Conservation (phyloP, 352 stramenopile species). For the Globisporangium orthogonon region DNA sequence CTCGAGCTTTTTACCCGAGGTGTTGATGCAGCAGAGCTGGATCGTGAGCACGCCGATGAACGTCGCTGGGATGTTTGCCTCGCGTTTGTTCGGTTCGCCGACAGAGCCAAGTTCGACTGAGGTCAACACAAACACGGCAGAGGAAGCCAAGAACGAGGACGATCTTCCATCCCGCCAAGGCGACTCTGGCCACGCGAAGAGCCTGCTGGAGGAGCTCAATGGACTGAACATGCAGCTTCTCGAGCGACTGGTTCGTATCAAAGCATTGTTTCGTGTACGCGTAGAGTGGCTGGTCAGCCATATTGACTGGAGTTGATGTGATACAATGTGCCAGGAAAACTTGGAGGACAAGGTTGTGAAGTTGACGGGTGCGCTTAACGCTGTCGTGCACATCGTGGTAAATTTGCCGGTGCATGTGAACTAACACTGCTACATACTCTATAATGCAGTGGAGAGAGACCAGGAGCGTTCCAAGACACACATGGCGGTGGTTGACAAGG, state of each 20-base stretch:
- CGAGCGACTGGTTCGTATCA: slow-evolving; percentile 50
- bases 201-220: slow-evolving; percentile 77
- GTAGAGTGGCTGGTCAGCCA: neutral
- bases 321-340: slow-evolving; percentile 32
- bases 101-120: slow-evolving; percentile 5
- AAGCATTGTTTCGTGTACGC: neutral
- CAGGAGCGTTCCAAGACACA: slow-evolving; percentile 66
- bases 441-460: slow-evolving; percentile 49
- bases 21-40: slow-evolving; percentile 53
- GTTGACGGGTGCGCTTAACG: slow-evolving; percentile 31
- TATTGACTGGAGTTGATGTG: neutral
- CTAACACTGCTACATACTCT: neutral
- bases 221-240: slow-evolving; percentile 82
- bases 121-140: neutral
- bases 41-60: slow-evolving; percentile 58
- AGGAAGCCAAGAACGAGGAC: slow-evolving; percentile 12
- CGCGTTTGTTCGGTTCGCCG: slow-evolving; percentile 63
- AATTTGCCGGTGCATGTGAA: neutral
- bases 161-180: slow-evolving; percentile 9
- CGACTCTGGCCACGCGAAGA: slow-evolving; percentile 45
- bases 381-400: neutral
- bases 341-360: slow-evolving; percentile 64
- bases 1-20: slow-evolving; percentile 34
- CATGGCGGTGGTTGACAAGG: slow-evolving; percentile 55
- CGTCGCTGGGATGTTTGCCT: slow-evolving; percentile 51